Evolutionary conservation across 352 stramenopile species (phyloP), one percentile per base, ranked within the genome.

Genomic region (Sclerospora graminicola): DNA sequence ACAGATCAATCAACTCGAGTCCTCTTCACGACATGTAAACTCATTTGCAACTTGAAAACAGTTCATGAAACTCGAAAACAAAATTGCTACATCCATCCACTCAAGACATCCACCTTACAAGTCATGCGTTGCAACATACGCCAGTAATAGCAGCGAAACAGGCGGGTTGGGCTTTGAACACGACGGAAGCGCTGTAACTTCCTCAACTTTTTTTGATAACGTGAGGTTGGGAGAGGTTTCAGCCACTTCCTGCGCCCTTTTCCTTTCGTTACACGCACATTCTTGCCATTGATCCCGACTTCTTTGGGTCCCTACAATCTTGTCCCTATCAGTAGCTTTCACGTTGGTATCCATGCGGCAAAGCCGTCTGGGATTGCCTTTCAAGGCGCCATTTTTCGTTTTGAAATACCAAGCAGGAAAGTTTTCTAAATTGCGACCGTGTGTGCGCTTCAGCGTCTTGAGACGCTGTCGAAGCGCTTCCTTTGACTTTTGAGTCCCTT

Each of bases 381-480:
- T 15, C 30, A 41, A 20, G 2, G 31, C 35, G 0, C 18, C 5
- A 34, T 55, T 33, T 4, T 23, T 4, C 16, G 53, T 47, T 42
- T 47, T 61, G 14, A 76, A 81, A 48, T 55, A 81, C 63, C 69
- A 69, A 6, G 9, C 5, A 0, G 60, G 66, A 18, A 81, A 81
- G 0, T 51, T 14, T 7, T 48, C 43, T 8, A 78, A 13, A 10
- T 63, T 36, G 15, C 21, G 28, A 18, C 60, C 63, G 24, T 81
- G 40, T 1, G 55, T 78, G n/a, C 66, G 63, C 32, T 81, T 81
- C 4, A 81, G 53, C 2, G 69, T 81, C 30, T 81, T 81, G 3
- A 81, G 52, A 11, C 69, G 69, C 52, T 78, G 69, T 1, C 49
- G 63, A 8, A 81, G 47, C 7, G 35, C 54, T 2, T 63, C 42